Base-by-base conservation (phyloP, 371 early-diverging fungal genomes). In the Mucor irregularis region DNA sequence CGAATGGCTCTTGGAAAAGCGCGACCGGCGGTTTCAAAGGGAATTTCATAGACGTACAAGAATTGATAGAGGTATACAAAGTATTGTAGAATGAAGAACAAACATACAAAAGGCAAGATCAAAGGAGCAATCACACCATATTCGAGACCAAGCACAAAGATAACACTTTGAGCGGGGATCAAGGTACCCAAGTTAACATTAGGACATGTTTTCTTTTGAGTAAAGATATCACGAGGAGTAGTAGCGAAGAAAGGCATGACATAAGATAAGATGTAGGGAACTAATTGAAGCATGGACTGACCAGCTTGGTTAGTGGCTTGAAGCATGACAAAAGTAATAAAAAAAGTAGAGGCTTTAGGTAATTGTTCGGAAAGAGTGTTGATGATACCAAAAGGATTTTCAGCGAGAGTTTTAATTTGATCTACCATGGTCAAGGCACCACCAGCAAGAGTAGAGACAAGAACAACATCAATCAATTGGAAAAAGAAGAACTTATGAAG, bases 121-220 rank as follows among this genome's bases (percentile, higher is more conserved):
- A 95, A 54, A 3, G 96, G 96, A 10, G 92, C 82, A 26, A 94
- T 82, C 33, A 86, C 83, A 40, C 87, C 83, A 66, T 93, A 95
- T 35, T 87, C 77, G 19, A 92, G 64, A 69, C 80, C 80, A 16
- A 81, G 63, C 5, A 69, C 78, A 42, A 90, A 90, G 10, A 90
- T 82, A 5, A 93, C 78, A 46, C 83, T 78, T 60, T 91, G 91
- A 1, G 62, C 56, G 14, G 86, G 86, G 48, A 83, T 76, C 55
- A 83, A 47, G 1, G 78, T 71, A 53, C 83, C 80, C 43, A 75
- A 64, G 38, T 74, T 69, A 54, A 75, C 71, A 33, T 54, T 62
- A 30, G 66, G 64, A 46, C 80, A 72, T 1, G 66, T 60, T 16
- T 66, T 68, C 53, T 82, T 85, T 29, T 80, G 72, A 8, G 64